These are phyloP conservation scores for Aspergillus sclerotiicarbonarius DNA, from an alignment of 495 filamentous ascomycete genomes.

Conservation along the genomic window DNA sequence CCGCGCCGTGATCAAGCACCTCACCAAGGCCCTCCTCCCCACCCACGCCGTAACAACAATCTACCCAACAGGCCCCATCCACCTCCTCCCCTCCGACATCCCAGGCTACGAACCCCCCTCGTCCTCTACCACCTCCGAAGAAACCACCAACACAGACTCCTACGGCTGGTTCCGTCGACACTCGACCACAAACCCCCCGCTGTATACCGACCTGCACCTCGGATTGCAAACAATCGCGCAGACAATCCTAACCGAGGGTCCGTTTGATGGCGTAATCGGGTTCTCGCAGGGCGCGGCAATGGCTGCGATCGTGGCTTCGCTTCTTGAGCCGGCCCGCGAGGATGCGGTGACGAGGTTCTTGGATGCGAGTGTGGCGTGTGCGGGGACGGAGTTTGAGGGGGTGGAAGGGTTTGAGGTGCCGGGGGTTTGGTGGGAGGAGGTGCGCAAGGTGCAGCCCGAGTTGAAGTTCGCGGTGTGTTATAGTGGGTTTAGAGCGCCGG, in stretches of 20 bases:
- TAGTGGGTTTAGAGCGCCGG: slow-evolving; percentile 72
- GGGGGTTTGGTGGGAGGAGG: slow-evolving; percentile 42
- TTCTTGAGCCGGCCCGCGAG: slow-evolving; percentile 61
- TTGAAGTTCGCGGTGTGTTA: slow-evolving; percentile 80
- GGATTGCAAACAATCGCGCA: slow-evolving; percentile 61
- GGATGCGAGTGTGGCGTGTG: slow-evolving; percentile 4
- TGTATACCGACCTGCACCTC: slow-evolving; percentile 65
- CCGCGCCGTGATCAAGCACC: slow-evolving; percentile 76
- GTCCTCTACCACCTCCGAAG: slow-evolving; percentile 18
- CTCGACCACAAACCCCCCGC: slow-evolving; percentile 39
- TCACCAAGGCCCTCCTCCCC: slow-evolving; percentile 66
- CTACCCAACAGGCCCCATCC: slow-evolving; percentile 54
- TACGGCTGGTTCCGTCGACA: slow-evolving; percentile 86
- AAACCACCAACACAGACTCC: slow-evolving; percentile 54
- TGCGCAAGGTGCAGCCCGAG: slow-evolving; percentile 43
- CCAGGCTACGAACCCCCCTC: slow-evolving; percentile 56
- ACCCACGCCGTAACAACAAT: slow-evolving; percentile 49
- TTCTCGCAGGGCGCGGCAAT: slow-evolving; percentile 70
- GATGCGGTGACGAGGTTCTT: slow-evolving; percentile 43
- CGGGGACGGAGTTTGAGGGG: slow-evolving; percentile 20
- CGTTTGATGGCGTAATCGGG: slow-evolving; percentile 72
- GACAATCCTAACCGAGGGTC: slow-evolving; percentile 56
- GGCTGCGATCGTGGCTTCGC: slow-evolving; percentile 60
- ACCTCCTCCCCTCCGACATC: slow-evolving; percentile 64
- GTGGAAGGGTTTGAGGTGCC: slow-evolving; percentile 46